Evolutionary conservation across 345 rosid species (phyloP).

Genomic region (Rhizophora apiculata): DNA sequence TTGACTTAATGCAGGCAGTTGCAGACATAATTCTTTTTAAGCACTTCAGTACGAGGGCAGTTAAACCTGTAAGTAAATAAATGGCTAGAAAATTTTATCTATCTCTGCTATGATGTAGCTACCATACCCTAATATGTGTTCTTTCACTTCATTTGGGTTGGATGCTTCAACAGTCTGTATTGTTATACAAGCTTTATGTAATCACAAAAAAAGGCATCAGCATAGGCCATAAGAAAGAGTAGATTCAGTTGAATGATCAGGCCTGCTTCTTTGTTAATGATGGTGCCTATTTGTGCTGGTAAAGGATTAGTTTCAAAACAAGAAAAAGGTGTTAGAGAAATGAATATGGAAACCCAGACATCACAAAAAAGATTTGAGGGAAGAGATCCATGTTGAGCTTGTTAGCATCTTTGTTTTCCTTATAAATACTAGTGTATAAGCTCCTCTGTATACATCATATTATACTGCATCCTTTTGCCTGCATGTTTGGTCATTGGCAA

Average conservation of each 20-base stretch:
- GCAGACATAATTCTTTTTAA: slow-evolving; percentile 71
- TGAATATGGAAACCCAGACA: no score
- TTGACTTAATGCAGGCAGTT: slow-evolving; percentile 54
- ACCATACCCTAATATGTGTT: neutral
- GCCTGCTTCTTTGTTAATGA: no score
- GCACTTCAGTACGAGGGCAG: slow-evolving; percentile 63
- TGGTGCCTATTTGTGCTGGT: neutral
- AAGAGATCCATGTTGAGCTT: no score
- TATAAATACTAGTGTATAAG: no score
- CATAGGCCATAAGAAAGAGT: neutral
- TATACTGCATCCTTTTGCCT: no score
- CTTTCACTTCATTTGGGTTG: neutral
- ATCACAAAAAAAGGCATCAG: neutral
- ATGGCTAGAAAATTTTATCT: neutral
- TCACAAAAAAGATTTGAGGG: no score
- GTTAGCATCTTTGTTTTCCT: no score
- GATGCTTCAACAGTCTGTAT: neutral
- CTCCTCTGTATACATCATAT: no score
- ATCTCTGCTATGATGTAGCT: neutral
- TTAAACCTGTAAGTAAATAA: slow-evolving; percentile 64
- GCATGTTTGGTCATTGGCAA: no score
- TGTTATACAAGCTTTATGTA: neutral
- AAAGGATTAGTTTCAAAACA: neutral
- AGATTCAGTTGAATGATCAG: neutral
- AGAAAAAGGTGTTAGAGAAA: no score